Base-by-base conservation (phyloP, 495 filamentous ascomycete species). In the Extremus antarcticus region DNA sequence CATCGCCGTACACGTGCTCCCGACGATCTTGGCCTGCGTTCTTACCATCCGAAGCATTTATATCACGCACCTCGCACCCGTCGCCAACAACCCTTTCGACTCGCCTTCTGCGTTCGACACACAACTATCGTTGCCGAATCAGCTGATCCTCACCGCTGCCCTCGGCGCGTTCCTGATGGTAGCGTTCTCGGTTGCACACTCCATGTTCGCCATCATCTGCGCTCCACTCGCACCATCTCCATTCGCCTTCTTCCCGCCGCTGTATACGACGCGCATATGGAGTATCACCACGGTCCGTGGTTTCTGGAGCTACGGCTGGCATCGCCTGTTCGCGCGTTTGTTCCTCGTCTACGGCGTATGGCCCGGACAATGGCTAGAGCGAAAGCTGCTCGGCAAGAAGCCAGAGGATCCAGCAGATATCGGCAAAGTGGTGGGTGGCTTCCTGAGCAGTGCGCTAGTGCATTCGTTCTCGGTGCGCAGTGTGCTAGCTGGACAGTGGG, bases 291-390 rank as follows among this genome's bases (percentile, higher is more conserved):
- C 47, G 19, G 46, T 56, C 10, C 29, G 54, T 3, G 23, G 41
- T 4, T 56, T 50, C 19, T 56, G 54, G 54, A n/a, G 16, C 21
- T 56, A 56, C 38, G 54, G 54, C n/a, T 56, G 54, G 54, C 54
- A 56, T 51, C 46, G 54, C 2, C 48, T 56, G 9, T 56, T 56
- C 24, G 54, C 54, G 15, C 46, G 54, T 1, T 45, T 56, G 22
- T 56, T 56, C 38, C 25, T 51, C 19, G 54, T 56, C 2, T 56
- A 51, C 25, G 54, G 54, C 13, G 54, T 56, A 17, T 56, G 54
- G 54, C 54, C 54, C 25, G 54, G 54, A 2, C 29, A 56, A 24
- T 56, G 47, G 47, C 35, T 51, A 1, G 54, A 56, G 48, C 23
- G 45, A 15, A 56, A 56, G 38, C 21, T 56, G 19, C 50, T 47